Evolutionary conservation across 345 rosid genomes (phyloP), one percentile per base, ranked within the genome.

Genomic region (Camelina hispida): DNA sequence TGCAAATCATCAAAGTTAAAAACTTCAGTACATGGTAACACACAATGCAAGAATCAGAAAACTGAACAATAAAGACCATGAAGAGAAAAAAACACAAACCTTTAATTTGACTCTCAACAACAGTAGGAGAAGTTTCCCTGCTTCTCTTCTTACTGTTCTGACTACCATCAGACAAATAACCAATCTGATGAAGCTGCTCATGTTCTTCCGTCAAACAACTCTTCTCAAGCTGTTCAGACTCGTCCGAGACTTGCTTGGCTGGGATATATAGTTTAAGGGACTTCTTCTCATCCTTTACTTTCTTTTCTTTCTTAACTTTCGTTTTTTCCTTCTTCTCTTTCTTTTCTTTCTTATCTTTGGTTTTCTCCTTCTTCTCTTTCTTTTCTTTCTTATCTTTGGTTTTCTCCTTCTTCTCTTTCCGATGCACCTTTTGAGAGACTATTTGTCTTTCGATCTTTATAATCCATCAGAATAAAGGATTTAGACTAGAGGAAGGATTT

Each of bases 91-190:
- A 6, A 4, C 25, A 76, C 80, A 56, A 80, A 88, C 90, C 89
- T 46, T 60, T 44, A 32, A 62, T 43, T 71, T 66, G 64, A 53
- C 78, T 72, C 63, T 62, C 74, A 44, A 56, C 78, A 44, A 53
- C 70, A n/a, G 57, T 61, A 54, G 79, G 65, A 28, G 61, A 20
- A 34, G 69, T 4, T 34, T 75, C 69, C 52, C 67, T 56, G 71
- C 79, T 86, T 23, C 83, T 77, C 81, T 84, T 82, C 60, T 83
- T 85, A 57, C 85, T 75, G 58, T 79, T 82, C 58, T 84, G 78
- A 1, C 75, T 81, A 20, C 84, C 82, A 62, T 87, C 92, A 25
- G 89, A 83, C 51, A 83, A 52, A 55, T 77, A 80, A 4, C 83
- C 80, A 30, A 56, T 50, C 56, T 28, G 18, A 32, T 76, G 46